A percentile compares a stretch with the other conserved stretches of the same genome.
phyloP scores from a whole-genome alignment of 2,329 filamentous ascomycete species.

The Pezicula neosporulosa region DNA sequence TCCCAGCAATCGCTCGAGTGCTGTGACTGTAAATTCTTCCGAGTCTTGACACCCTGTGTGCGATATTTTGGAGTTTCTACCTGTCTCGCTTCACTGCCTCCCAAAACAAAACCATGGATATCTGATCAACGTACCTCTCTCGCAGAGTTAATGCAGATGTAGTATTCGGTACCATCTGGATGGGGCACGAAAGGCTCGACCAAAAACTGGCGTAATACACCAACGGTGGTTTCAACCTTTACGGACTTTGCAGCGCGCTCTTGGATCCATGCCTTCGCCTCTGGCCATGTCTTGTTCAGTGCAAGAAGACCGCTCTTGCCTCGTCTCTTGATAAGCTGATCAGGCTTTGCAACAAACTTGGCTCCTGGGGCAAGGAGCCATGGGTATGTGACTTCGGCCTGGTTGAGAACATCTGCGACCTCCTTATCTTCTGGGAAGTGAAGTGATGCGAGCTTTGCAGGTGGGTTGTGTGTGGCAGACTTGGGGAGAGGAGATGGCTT shows the following conservation, averaged over 20 bases:
- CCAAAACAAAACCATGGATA: constrained; percentile 1
- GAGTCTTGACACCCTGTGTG: not conserved
- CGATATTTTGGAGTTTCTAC: not conserved
- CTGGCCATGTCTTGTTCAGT: constrained; percentile 95
- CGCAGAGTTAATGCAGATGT: constrained; percentile 99
- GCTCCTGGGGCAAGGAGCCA: constrained; percentile 82
- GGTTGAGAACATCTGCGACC: constrained; percentile 81
- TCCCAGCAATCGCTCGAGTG: constrained; percentile 32
- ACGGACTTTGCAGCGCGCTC: constrained; percentile 88
- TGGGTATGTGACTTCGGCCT: constrained; percentile 94
- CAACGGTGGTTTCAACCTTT: constrained; percentile 87
- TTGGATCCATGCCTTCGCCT: constrained; percentile 91
- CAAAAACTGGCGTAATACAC: constrained; percentile 89
- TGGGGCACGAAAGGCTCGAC: constrained; percentile 99
- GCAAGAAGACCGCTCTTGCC: constrained; percentile 97
- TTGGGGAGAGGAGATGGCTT: constrained; percentile 92
- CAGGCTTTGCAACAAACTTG: constrained; percentile 98
- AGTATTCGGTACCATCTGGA: constrained; percentile 94
- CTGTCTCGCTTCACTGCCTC: not conserved
- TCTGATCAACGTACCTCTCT: constrained; percentile 77
- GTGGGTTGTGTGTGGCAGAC: constrained; percentile 84
- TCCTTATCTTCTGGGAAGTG: constrained; percentile 88
- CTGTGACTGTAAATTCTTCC: not conserved
- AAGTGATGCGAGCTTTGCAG: constrained; percentile 85
- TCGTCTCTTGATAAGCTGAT: constrained; percentile 99